Percentiles rank a stretch among this genome's conserved stretches.
Evolutionary conservation across 805 yeast genomes (phyloP).

Genomic region (Grigorovia transvaalensis): DNA sequence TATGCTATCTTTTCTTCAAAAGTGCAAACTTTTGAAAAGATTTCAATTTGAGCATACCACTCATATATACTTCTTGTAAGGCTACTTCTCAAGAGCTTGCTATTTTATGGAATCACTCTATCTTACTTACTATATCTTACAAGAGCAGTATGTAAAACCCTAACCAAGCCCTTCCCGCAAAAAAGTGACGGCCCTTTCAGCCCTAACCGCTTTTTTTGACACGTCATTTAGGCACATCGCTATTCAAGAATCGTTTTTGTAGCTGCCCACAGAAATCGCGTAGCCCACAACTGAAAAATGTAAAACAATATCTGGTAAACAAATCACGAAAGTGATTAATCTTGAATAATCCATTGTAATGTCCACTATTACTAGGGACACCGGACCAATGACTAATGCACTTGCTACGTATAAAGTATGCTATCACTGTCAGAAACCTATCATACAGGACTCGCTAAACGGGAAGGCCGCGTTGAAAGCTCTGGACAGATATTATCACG

Average conservation of each 20-base stretch:
- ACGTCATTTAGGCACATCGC: not conserved
- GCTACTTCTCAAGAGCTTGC: too few species aligned
- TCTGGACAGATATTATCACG: slow-evolving; percentile 66
- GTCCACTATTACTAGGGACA: not conserved
- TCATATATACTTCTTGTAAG: too few species aligned
- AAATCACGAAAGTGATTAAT: too few species aligned
- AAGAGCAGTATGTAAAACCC: too few species aligned
- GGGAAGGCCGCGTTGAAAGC: slow-evolving; percentile 60
- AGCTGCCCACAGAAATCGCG: not conserved
- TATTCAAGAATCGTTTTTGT: not conserved
- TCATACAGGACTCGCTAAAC: not conserved
- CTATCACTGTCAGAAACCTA: slow-evolving; percentile 1
- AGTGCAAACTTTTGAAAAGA: too few species aligned
- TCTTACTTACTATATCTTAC: too few species aligned
- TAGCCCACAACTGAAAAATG: not conserved
- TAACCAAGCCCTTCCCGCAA: too few species aligned
- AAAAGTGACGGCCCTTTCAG: too few species aligned
- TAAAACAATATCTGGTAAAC: too few species aligned
- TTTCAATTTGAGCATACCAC: too few species aligned
- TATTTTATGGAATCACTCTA: too few species aligned
- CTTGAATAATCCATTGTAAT: not conserved
- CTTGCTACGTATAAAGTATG: not conserved
- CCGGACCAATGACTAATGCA: not conserved
- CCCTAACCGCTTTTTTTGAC: not conserved
- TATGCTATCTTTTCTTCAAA: too few species aligned